Percentiles rank a stretch among this genome's conserved stretches.
These are phyloP conservation scores for Lodderomyces theae DNA, from an alignment of 1,139 yeast genomes.

Conservation along the genomic window DNA sequence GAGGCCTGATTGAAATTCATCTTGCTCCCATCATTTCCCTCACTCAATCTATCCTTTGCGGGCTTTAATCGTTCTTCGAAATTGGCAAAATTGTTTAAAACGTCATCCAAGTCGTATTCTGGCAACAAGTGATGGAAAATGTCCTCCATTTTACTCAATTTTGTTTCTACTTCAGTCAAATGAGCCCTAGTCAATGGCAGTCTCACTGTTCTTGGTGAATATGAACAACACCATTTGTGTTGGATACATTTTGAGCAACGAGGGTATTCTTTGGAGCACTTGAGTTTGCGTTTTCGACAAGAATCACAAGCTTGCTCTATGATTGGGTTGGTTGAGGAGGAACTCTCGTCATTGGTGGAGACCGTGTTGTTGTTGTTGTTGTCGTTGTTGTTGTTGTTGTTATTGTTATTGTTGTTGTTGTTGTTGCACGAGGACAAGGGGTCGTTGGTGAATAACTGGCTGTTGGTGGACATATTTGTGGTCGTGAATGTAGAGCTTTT, in stretches of 20 bases:
- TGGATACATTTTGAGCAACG: conserved; percentile 72
- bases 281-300: conserved; percentile 55
- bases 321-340: conserved; percentile 10
- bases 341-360: no score
- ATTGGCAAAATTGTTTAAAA: conserved; percentile 27
- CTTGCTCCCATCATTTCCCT: not conserved
- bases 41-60: conserved; percentile 9
- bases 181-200: conserved; percentile 82
- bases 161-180: conserved; percentile 70
- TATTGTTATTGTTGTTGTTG: no score
- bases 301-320: conserved; percentile 59
- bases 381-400: not conserved
- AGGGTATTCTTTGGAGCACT: conserved; percentile 66
- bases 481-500: not conserved
- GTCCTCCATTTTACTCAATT: conserved; percentile 54
- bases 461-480: not conserved
- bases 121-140: conserved; percentile 45
- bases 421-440: conserved; percentile 4
- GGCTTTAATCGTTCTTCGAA: conserved; percentile 24
- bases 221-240: conserved; percentile 72
- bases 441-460: not conserved
- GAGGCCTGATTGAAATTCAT: not conserved
- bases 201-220: conserved; percentile 73
- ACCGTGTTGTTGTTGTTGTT: not conserved
- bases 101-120: conserved; percentile 17